phyloP scores from a whole-genome alignment of 2,329 filamentous ascomycete species.

The Botrytis aclada region DNA sequence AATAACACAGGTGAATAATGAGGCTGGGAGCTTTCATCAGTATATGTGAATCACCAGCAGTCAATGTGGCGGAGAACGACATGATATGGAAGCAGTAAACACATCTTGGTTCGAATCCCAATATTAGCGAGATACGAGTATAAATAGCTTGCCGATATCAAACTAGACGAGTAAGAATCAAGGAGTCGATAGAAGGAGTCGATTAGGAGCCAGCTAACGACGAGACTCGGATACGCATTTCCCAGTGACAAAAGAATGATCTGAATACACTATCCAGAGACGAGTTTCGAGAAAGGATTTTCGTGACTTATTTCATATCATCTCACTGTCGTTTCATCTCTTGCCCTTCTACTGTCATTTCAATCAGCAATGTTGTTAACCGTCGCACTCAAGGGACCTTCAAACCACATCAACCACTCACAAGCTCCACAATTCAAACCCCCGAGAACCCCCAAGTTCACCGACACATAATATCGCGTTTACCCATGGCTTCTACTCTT shows the following conservation, averaged over 20 bases:
- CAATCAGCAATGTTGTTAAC: fast-evolving
- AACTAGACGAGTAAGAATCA: neutral
- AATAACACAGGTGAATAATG: neutral
- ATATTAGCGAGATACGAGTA: fast-evolving
- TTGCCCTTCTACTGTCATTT: neutral
- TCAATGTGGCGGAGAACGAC: neutral
- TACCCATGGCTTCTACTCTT: no score
- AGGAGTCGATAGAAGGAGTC: fast-evolving
- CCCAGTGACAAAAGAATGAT: fast-evolving
- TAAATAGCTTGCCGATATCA: neutral
- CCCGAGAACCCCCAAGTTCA: neutral
- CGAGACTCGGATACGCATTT: neutral
- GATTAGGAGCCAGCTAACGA: neutral
- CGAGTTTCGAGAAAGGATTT: neutral
- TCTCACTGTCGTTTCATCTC: neutral
- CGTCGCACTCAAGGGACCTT: neutral
- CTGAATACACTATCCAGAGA: no score
- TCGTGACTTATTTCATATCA: neutral
- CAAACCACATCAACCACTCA: neutral
- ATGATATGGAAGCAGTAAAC: fast-evolving
- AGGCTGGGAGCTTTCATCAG: fast-evolving
- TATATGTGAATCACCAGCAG: neutral
- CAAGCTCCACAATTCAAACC: no score
- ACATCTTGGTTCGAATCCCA: neutral
- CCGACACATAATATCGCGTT: no score